Evolutionary conservation across 768 basidiomycete species (phyloP).

Genomic region (Mycena vitilis): DNA sequence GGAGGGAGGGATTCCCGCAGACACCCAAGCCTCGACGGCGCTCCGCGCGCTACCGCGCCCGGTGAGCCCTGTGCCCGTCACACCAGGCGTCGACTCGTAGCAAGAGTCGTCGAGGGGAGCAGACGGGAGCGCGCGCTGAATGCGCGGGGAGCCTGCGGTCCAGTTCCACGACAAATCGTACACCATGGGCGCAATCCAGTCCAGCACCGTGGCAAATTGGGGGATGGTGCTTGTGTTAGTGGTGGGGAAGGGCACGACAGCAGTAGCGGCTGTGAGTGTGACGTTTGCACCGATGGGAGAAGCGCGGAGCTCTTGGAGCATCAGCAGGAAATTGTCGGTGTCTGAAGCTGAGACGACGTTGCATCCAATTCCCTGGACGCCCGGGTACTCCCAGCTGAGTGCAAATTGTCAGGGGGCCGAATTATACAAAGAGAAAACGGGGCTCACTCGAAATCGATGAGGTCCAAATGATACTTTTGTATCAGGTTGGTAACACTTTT

Average conservation of each 20-base stretch:
- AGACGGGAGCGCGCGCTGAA: slow-evolving; percentile 64
- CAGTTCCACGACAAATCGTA: slow-evolving; percentile 78
- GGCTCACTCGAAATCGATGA: slow-evolving; percentile 66
- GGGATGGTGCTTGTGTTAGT: slow-evolving; percentile 78
- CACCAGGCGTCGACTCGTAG: slow-evolving; percentile 37
- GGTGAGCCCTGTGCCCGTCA: slow-evolving; percentile 60
- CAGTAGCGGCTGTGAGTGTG: slow-evolving; percentile 65
- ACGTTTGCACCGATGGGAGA: slow-evolving; percentile 64
- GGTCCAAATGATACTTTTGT: slow-evolving; percentile 65
- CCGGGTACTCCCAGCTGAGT: slow-evolving; percentile 90
- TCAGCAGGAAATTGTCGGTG: slow-evolving; percentile 80
- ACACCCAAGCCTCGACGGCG: slow-evolving; percentile 78
- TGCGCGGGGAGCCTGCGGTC: slow-evolving; percentile 60
- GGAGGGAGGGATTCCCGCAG: slow-evolving; percentile 78
- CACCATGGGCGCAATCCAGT: slow-evolving; percentile 70
- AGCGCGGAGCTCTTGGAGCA: slow-evolving; percentile 78
- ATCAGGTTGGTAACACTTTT: slow-evolving; percentile 65
- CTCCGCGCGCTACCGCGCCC: slow-evolving; percentile 75
- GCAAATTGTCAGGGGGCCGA: neutral
- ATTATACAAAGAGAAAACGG: neutral
- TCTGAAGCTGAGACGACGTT: slow-evolving; percentile 75
- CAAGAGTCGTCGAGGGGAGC: slow-evolving; percentile 90
- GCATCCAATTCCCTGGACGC: slow-evolving; percentile 73
- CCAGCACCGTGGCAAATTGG: slow-evolving; percentile 75
- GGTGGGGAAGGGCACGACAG: slow-evolving; percentile 54